phyloP scores from a whole-genome alignment of 441 rosid species.

The Syzygium malaccense region DNA sequence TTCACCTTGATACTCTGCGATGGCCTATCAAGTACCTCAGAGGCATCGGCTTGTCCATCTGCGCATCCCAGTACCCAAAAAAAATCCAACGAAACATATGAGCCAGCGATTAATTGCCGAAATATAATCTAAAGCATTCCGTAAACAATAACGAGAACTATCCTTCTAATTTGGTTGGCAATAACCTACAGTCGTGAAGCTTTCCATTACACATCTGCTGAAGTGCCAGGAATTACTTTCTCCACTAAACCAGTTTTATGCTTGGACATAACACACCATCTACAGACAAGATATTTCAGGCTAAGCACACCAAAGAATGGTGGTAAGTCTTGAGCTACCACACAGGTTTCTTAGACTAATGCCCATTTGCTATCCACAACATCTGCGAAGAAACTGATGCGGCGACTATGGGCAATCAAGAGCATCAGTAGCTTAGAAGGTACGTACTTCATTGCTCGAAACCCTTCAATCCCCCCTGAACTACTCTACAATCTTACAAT shows the following conservation, averaged over 20 bases:
- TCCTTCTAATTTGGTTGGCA: not conserved
- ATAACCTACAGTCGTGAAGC: not conserved
- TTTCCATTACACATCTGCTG: not conserved
- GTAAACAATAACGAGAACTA: not conserved
- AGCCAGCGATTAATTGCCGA: not conserved
- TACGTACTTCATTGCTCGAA: not conserved
- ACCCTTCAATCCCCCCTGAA: not conserved
- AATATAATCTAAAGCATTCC: not conserved
- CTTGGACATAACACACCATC: not conserved
- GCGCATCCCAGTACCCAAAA: not conserved
- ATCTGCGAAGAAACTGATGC: not conserved
- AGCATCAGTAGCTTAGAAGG: not conserved
- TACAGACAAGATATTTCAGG: not conserved
- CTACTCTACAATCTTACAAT: not conserved
- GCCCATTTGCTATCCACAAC: not conserved
- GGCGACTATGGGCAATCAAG: not conserved
- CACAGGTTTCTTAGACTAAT: not conserved
- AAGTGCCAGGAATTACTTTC: not conserved
- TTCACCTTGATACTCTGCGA: conserved; percentile 71
- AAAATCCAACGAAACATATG: not conserved
- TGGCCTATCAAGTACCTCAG: conserved; percentile 69
- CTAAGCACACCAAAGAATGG: not conserved
- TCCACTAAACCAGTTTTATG: not conserved
- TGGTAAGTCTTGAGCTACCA: not conserved
- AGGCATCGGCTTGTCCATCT: conserved; percentile 61